phyloP scores from a whole-genome alignment of 352 stramenopile species.

The Phytophthora pseudosyringae region DNA sequence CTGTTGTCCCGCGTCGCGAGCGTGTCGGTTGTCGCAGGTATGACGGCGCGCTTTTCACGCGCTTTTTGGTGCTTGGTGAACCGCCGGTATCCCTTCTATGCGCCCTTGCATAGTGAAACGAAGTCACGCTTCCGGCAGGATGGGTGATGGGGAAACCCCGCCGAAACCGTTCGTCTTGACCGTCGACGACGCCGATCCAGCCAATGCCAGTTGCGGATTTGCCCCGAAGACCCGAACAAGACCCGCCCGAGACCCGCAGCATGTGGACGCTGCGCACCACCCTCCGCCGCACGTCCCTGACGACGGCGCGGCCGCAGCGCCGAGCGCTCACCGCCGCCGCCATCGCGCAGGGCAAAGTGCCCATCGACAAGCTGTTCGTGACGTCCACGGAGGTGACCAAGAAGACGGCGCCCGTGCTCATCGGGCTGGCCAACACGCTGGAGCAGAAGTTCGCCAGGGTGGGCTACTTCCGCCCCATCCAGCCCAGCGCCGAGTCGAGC shows the following conservation, averaged over 20 bases:
- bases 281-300: constrained; percentile 18
- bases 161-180: constrained; percentile 23
- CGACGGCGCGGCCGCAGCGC: constrained; percentile 9
- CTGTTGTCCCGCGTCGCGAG: not conserved
- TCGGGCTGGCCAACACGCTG: constrained; percentile 70
- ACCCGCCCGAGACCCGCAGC: not conserved
- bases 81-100: constrained; percentile 12
- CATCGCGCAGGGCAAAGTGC: constrained; percentile 48
- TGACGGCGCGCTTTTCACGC: constrained; percentile 23
- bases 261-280: constrained; percentile 33
- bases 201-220: constrained; percentile 35
- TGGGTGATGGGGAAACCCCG: constrained; percentile 15
- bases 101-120: constrained; percentile 19
- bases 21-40: constrained; percentile 22
- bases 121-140: constrained; percentile 11
- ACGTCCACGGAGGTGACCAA: constrained; percentile 69
- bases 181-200: constrained; percentile 18
- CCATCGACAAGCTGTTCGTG: constrained; percentile 70
- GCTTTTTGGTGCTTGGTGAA: constrained; percentile 35
- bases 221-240: not conserved
- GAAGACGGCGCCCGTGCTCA: constrained; percentile 73
- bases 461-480: constrained; percentile 83
- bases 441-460: constrained; percentile 78
- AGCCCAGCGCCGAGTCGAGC: constrained; percentile 39
- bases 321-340: constrained; percentile 45